A percentile compares a stretch with the other conserved stretches of the same genome.
Evolutionary conservation across 805 yeast genomes (phyloP).

Genomic region (Vanderwaltozyma yarrowii): DNA sequence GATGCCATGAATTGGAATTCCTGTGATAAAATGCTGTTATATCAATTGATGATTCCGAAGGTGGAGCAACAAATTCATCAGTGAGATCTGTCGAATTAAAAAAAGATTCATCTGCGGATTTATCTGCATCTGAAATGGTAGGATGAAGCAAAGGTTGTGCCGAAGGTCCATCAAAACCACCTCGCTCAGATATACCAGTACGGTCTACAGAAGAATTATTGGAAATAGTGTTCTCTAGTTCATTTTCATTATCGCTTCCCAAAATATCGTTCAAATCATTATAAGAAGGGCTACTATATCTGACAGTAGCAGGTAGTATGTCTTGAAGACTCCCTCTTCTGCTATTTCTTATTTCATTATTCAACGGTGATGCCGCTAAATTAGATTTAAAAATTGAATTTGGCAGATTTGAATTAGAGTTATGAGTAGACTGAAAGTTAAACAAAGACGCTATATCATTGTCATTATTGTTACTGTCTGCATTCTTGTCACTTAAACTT

Average conservation of each 20-base stretch:
- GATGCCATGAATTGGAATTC: slow-evolving; percentile 21
- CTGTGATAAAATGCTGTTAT: slow-evolving; percentile 29
- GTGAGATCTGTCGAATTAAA: slow-evolving; percentile 25
- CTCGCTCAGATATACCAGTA: background rate
- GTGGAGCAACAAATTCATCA: slow-evolving; percentile 8
- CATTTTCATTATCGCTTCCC: slow-evolving; percentile 2
- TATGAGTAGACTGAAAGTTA: slow-evolving; percentile 4
- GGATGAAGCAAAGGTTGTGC: slow-evolving; percentile 2
- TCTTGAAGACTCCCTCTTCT: slow-evolving; percentile 14
- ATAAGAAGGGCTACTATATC: slow-evolving; percentile 16
- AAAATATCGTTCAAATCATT: slow-evolving; percentile 21
- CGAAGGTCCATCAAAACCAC: background rate
- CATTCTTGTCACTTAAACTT: no score
- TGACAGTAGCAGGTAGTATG: slow-evolving; percentile 21
- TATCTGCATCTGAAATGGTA: slow-evolving; percentile 8
- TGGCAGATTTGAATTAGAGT: slow-evolving; percentile 23
- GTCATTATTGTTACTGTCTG: slow-evolving; percentile 3
- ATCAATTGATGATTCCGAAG: slow-evolving; percentile 28
- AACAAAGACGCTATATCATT: slow-evolving; percentile 13
- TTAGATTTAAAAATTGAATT: slow-evolving; percentile 1
- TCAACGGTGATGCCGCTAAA: background rate
- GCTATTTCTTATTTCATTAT: background rate
- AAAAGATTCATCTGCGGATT: slow-evolving; percentile 14
- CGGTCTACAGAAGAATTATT: slow-evolving; percentile 18
- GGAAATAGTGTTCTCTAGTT: slow-evolving; percentile 4